Conservation (phyloP, 1,284 basidiomycete species). For the Ustilago esculenta region DNA sequence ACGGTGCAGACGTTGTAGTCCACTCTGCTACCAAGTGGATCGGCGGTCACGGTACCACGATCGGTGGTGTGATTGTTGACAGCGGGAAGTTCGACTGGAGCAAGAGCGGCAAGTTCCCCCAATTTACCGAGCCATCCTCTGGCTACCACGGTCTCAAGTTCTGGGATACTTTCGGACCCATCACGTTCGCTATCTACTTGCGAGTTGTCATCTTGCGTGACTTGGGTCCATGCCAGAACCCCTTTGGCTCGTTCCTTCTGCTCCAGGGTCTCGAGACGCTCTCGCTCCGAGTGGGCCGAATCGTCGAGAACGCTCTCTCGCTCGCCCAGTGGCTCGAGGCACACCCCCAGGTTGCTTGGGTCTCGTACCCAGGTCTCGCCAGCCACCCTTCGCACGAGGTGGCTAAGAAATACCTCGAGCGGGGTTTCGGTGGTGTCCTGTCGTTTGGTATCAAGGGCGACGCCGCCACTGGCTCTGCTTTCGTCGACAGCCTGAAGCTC, state of each 20-base stretch:
- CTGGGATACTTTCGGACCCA: constrained; percentile 76
- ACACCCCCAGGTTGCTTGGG: constrained; percentile 80
- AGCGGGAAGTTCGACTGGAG: constrained; percentile 86
- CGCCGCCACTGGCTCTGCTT: constrained; percentile 73
- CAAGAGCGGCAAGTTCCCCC: constrained; percentile 79
- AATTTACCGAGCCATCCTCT: constrained; percentile 82
- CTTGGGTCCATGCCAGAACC: constrained; percentile 79
- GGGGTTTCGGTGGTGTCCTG: constrained; percentile 78
- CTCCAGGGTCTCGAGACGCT: constrained; percentile 88
- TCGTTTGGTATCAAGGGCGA: constrained; percentile 83
- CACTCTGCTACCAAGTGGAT: constrained; percentile 93
- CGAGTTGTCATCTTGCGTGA: constrained; percentile 81
- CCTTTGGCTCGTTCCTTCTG: constrained; percentile 84
- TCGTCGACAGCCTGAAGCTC: constrained; percentile 80
- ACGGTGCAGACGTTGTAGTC: constrained; percentile 86
- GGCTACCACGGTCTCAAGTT: constrained; percentile 79
- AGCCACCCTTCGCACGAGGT: constrained; percentile 75
- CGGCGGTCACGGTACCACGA: constrained; percentile 86
- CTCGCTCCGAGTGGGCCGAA: constrained; percentile 79
- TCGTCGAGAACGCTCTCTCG: constrained; percentile 78
- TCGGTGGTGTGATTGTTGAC: constrained; percentile 84
- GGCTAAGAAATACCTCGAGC: constrained; percentile 71
- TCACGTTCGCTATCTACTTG: constrained; percentile 79
- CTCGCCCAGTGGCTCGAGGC: constrained; percentile 79
- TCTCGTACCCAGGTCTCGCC: constrained; percentile 80